These are phyloP conservation scores for Stemphylium vesicarium DNA, from an alignment of 2,329 filamentous ascomycete species.

Conservation along the genomic window DNA sequence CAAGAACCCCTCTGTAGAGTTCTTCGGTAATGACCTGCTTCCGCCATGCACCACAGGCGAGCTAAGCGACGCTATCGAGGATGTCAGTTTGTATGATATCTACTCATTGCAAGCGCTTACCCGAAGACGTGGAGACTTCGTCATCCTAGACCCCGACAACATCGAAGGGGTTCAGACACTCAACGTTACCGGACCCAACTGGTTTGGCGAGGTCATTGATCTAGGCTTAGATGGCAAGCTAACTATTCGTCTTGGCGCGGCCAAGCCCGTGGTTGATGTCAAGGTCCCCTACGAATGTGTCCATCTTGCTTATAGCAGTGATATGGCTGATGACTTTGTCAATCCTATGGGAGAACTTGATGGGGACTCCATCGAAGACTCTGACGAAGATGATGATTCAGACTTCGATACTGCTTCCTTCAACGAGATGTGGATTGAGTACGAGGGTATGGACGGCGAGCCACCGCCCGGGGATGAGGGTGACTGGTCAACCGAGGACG, in stretches of 20 bases:
- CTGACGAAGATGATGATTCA: conserved; percentile 41
- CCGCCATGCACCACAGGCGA: conserved; percentile 53
- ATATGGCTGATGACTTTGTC: conserved; percentile 46
- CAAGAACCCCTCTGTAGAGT: conserved; percentile 39
- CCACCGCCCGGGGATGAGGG: conserved; percentile 39
- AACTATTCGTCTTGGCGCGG: conserved; percentile 61
- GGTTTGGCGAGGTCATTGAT: conserved; percentile 65
- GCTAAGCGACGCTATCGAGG: conserved; percentile 52
- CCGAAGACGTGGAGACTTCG: conserved; percentile 60
- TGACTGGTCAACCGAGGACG: conserved; percentile 48
- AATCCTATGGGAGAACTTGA: conserved; percentile 31
- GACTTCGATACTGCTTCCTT: conserved; percentile 44
- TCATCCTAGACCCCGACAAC: conserved; percentile 53
- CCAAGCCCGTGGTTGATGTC: conserved; percentile 58
- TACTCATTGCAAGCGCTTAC: conserved; percentile 57
- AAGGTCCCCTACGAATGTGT: conserved; percentile 57
- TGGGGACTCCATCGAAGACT: conserved; percentile 39
- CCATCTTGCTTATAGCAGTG: conserved; percentile 55
- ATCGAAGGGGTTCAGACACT: conserved; percentile 16
- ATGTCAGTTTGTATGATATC: conserved; percentile 66
- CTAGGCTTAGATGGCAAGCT: conserved; percentile 60
- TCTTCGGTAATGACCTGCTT: conserved; percentile 47
- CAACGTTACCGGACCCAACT: conserved; percentile 47
- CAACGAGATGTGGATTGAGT: conserved; percentile 49
- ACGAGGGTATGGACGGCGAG: conserved; percentile 46